Conservation (phyloP, 805 yeast species). For the Myxozyma sirexii region DNA sequence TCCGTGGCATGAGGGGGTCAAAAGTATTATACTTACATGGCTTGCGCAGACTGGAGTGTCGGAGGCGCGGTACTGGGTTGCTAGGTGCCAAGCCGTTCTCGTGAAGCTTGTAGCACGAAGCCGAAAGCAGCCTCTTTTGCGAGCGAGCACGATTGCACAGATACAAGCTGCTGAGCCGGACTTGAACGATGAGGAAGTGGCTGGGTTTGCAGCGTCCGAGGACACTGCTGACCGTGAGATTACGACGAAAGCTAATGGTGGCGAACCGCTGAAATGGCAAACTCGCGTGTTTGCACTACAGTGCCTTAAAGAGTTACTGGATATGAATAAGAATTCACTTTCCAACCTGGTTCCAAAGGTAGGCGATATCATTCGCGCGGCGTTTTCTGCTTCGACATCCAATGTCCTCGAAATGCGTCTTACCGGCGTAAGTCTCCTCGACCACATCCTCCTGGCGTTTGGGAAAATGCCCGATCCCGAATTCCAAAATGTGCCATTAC, state of each 20-base stretch:
- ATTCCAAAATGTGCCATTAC: conserved; percentile 65
- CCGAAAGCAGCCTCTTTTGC: conserved; percentile 39
- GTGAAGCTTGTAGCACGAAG: conserved; percentile 31
- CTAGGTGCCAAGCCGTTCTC: conserved; percentile 52
- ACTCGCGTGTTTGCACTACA: conserved; percentile 47
- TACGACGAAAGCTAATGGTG: conserved; percentile 34
- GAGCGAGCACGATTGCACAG: conserved; percentile 45
- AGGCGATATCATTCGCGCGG: conserved; percentile 69
- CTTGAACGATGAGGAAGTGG: conserved; percentile 54
- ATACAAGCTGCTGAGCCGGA: conserved; percentile 43
- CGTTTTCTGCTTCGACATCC: conserved; percentile 81
- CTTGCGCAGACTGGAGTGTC: conserved; percentile 52
- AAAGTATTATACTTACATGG: conserved; percentile 60
- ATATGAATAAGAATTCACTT: conserved; percentile 26
- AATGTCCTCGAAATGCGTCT: conserved; percentile 61
- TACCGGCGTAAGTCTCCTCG: conserved; percentile 67
- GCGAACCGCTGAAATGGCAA: conserved; percentile 49
- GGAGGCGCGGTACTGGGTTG: conserved; percentile 58
- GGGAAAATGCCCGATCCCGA: conserved; percentile 70
- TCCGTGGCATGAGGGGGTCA: conserved; percentile 50
- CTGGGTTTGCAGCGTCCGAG: conserved; percentile 44
- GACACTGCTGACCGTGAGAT: conserved; percentile 28
- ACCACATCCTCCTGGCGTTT: conserved; percentile 61
- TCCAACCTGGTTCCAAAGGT: conserved; percentile 38
- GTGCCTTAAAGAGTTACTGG: conserved; percentile 42